Base-by-base conservation (phyloP, 148 eudicot species). In the Persicaria tinctoria region DNA sequence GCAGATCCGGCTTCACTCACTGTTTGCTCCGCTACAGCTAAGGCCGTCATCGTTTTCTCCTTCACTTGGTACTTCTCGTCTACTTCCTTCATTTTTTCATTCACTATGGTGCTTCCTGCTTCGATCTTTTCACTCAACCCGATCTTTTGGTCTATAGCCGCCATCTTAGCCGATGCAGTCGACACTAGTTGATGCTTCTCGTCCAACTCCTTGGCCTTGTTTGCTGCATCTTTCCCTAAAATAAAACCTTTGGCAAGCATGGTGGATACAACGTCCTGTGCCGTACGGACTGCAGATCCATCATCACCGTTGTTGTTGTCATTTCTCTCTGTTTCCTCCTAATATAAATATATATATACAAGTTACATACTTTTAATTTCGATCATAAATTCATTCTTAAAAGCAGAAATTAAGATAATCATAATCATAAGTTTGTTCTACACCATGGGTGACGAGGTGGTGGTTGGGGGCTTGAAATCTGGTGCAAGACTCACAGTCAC, bases 181-280 rank as follows among this genome's bases (percentile, higher is more conserved):
- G 98, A 93, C 46, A 85, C 88, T 47, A 93, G 73, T 45, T 79
- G 82, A 78, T 85, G 96, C 84, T 85, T 88, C 79, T 91, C 91
- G 51, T 93, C 98, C 0, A 93, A 86, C 27, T 89, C 70, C 87
- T 88, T 90, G 2, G 96, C 98, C 79, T 86, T 82, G 82, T 79
- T 81, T 1, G 88, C 62, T 8, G 98, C 87, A 60, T 91, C 96
- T 79, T 93, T 93, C 53, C 98, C 96, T 78, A 93, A 76, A 49
- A 87, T 82, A 73, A 91, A 93, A 63, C 98, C 98, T 80, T 84
- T 93, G 70, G 98, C 98, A 77, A 91, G 73, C 96, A 93, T 93
- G 77, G 84, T 76, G 73, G 86, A 87, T 5, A 93, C 93, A 11
- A 91, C 92, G 73, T 93, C 98, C 80, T 93, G 92, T 6, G 98